Percentiles rank a stretch among this genome's conserved stretches.
Evolutionary conservation across 345 rosid species (phyloP).

Genomic region (Rhodamnia rubescens): DNA sequence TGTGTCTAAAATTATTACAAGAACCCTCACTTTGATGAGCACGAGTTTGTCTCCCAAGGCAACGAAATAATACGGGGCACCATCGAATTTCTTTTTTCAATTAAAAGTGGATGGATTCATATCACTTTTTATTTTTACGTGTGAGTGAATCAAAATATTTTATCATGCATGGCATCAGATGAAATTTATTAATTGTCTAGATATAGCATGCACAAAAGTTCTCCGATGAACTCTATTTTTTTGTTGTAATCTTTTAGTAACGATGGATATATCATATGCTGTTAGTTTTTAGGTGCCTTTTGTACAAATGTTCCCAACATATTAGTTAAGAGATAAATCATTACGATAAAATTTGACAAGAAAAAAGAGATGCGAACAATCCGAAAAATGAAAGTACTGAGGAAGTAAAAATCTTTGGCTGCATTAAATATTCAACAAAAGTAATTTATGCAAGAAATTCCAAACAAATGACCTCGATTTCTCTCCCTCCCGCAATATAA

Average conservation of each 20-base stretch:
- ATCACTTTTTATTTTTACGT: neutral
- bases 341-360: neutral
- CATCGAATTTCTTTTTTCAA: rapidly evolving
- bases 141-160: neutral
- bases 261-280: neutral
- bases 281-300: neutral
- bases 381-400: neutral
- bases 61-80: neutral
- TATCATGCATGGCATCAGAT: rapidly evolving
- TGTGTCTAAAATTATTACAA: neutral
- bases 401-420: neutral
- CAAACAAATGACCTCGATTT: neutral
- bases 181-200: neutral
- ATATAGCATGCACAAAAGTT: neutral
- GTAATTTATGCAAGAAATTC: neutral
- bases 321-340: neutral
- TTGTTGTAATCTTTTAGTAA: neutral
- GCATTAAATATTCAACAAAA: neutral
- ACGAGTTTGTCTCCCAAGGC: neutral
- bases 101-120: neutral
- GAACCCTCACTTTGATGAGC: neutral
- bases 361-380: neutral
- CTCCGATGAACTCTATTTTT: too few relatives aligned
- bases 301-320: neutral
- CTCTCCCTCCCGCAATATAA: neutral